These are phyloP conservation scores for Magnusiomyces suaveolens DNA, from an alignment of 1,139 yeast species.

Conservation along the genomic window DNA sequence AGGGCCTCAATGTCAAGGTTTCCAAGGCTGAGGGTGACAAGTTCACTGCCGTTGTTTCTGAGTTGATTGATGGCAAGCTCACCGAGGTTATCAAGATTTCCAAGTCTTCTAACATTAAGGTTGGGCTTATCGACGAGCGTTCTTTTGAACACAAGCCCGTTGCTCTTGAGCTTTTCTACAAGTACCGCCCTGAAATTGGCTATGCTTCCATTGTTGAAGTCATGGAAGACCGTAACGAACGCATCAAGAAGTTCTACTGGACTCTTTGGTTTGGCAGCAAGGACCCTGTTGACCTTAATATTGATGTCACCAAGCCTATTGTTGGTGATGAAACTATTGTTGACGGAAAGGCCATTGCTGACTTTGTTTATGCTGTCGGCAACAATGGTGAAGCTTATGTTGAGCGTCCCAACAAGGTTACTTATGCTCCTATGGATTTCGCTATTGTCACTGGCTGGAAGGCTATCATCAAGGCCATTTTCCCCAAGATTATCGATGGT, in stretches of 20 bases:
- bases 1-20: conserved; percentile 57
- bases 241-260: conserved; percentile 97
- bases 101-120: conserved; percentile 45
- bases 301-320: conserved; percentile 54
- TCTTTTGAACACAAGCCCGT: conserved; percentile 68
- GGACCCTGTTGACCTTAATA: conserved; percentile 43
- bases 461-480: conserved; percentile 91
- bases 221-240: conserved; percentile 80
- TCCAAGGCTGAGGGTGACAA: conserved; percentile 42
- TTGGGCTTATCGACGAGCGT: conserved; percentile 80
- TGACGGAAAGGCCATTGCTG: conserved; percentile 70
- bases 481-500: conserved; percentile 95
- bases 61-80: conserved; percentile 61
- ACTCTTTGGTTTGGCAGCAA: conserved; percentile 82
- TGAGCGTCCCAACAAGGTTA: conserved; percentile 71
- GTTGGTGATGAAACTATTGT: conserved; percentile 63
- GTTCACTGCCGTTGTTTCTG: conserved; percentile 56
- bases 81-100: conserved; percentile 61
- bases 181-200: conserved; percentile 75
- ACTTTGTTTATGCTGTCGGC: conserved; percentile 94
- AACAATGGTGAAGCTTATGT: conserved; percentile 95
- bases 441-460: conserved; percentile 98
- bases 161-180: conserved; percentile 67
- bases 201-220: conserved; percentile 90
- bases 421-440: conserved; percentile 97